Evolutionary conservation across 441 rosid species (phyloP).

Genomic region (Hypseocharis bilobata): DNA sequence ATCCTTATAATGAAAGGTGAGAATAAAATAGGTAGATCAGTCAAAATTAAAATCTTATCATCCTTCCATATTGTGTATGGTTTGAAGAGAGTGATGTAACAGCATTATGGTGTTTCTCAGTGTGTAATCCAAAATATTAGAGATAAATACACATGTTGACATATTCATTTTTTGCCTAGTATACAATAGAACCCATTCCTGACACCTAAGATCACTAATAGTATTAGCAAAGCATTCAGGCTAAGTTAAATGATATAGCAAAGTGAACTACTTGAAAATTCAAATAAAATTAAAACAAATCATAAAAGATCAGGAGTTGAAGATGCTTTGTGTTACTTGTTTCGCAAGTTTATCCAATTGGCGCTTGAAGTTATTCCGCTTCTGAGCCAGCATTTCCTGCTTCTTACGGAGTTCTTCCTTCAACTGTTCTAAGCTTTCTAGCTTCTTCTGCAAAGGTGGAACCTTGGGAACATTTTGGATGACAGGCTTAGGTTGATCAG

Average conservation of each 20-base stretch:
- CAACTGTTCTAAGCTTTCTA: slow-evolving; percentile 70
- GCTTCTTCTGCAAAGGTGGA: slow-evolving; percentile 61
- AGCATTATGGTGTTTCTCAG: too few relatives aligned
- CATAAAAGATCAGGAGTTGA: slow-evolving; percentile 7
- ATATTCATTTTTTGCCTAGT: not conserved
- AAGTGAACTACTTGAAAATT: not conserved
- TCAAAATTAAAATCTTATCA: not conserved
- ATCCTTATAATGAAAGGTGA: not conserved
- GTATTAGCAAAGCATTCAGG: too few relatives aligned
- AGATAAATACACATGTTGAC: too few relatives aligned
- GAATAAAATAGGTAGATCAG: not conserved
- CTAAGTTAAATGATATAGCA: not conserved
- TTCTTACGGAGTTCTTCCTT: slow-evolving; percentile 83
- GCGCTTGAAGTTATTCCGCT: slow-evolving; percentile 65
- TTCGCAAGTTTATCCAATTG: slow-evolving; percentile 59
- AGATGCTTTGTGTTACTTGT: slow-evolving; percentile 44
- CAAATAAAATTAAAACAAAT: not conserved
- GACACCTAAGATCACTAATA: too few relatives aligned
- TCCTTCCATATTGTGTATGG: not conserved
- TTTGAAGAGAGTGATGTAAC: not conserved
- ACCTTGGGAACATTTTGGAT: slow-evolving; percentile 42
- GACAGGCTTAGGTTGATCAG: slow-evolving; percentile 43
- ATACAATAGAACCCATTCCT: too few relatives aligned
- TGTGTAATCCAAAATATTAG: too few relatives aligned
- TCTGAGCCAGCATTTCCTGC: slow-evolving; percentile 84